Percentiles rank a stretch among this genome's conserved stretches.
phyloP scores from a whole-genome alignment of 192 early-diverging fungal genomes.

The Spizellomyces sp. region DNA sequence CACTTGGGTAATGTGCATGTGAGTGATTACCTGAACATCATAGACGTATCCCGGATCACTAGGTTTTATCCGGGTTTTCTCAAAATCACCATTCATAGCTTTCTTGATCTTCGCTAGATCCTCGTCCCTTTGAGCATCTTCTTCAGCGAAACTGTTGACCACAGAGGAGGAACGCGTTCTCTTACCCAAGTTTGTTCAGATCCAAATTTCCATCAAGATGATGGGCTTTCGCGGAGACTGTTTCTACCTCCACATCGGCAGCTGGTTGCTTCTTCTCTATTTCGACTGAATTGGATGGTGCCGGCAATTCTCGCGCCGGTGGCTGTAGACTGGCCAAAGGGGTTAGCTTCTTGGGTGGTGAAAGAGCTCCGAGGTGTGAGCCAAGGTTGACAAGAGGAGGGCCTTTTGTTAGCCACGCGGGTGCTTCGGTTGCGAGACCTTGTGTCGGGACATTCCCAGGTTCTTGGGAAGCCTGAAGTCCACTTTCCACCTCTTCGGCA shows the following conservation, averaged over 20 bases:
- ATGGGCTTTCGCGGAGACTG: neutral
- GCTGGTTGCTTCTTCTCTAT: no score
- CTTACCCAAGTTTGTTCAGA: constrained; percentile 41
- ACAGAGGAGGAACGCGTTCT: neutral
- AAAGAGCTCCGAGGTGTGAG: no score
- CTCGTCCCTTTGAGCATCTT: constrained; percentile 25
- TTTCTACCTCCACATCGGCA: neutral
- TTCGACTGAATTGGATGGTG: no score
- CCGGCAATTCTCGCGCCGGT: no score
- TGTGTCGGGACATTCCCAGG: no score
- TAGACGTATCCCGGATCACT: constrained; percentile 37
- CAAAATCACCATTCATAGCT: constrained; percentile 40
- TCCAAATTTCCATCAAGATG: constrained; percentile 33
- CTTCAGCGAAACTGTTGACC: neutral
- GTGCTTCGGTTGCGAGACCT: no score
- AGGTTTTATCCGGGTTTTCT: constrained; percentile 30
- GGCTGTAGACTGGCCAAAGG: no score
- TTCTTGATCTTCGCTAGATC: constrained; percentile 31
- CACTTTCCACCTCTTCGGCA: no score
- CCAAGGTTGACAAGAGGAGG: no score
- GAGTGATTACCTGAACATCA: constrained; percentile 33
- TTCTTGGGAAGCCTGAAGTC: no score
- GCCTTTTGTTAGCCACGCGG: no score
- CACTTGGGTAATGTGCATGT: neutral
- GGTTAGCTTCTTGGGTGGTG: no score